Evolutionary conservation across 1,139 yeast species (phyloP).

Genomic region (Diutina pseudorugosa): DNA sequence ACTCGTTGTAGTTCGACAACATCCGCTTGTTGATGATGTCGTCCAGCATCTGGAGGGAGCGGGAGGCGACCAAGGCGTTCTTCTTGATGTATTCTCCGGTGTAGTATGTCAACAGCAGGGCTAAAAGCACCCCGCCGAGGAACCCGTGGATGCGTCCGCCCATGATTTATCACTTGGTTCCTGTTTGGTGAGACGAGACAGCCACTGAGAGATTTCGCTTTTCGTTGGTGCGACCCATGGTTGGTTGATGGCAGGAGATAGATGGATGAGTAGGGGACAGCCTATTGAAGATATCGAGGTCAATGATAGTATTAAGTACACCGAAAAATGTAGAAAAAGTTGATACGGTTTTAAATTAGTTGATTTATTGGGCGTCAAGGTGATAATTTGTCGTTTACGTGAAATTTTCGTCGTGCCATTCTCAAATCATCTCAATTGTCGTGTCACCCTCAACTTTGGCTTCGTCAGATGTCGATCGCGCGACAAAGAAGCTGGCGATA

Average conservation of each 20-base stretch:
- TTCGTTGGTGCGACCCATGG: not conserved
- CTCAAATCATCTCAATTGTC: not conserved
- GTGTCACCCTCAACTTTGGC: not conserved
- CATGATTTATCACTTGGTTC: constrained; percentile 18
- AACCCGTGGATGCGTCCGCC: constrained; percentile 65
- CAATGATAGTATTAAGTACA: too few relatives aligned
- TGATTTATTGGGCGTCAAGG: too few relatives aligned
- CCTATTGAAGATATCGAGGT: too few relatives aligned
- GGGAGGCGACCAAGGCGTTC: constrained; percentile 35
- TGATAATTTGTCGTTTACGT: too few relatives aligned
- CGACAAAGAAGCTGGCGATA: not conserved
- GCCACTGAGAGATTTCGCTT: not conserved
- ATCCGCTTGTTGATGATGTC: constrained; percentile 38
- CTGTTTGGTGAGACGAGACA: not conserved
- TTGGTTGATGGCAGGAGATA: not conserved
- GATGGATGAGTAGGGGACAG: too few relatives aligned
- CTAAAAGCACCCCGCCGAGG: constrained; percentile 49
- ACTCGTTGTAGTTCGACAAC: constrained; percentile 25
- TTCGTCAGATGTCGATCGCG: not conserved
- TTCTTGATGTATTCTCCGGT: constrained; percentile 47
- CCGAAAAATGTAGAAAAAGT: too few relatives aligned
- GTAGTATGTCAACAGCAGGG: constrained; percentile 53
- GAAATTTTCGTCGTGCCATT: too few relatives aligned
- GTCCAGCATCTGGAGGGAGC: constrained; percentile 36
- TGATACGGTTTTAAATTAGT: too few relatives aligned